Percentiles rank a stretch among this genome's conserved stretches.
These are phyloP conservation scores for Haberlea rhodopensis DNA, from an alignment of 257 asterid genomes.

Conservation along the genomic window DNA sequence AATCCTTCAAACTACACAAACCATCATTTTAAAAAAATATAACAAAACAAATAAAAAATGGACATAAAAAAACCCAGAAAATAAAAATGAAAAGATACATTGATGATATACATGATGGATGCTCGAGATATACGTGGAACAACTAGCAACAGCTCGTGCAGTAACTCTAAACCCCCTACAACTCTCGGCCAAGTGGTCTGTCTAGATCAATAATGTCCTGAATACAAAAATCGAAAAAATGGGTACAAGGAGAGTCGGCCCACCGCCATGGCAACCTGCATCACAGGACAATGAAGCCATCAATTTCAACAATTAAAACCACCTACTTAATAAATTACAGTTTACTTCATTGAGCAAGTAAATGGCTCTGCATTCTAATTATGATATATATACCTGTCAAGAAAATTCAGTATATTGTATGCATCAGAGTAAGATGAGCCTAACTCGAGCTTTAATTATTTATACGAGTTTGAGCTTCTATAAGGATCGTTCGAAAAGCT, in stretches of 20 bases:
- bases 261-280: constrained; percentile 46
- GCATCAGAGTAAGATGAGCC: too few species aligned
- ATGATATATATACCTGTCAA: too few species aligned
- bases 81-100: constrained; percentile 20
- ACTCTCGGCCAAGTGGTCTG: constrained; percentile 36
- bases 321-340: neutral
- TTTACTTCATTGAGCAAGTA: too few species aligned
- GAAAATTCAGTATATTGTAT: too few species aligned
- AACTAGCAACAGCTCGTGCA: constrained; percentile 29
- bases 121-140: constrained; percentile 44
- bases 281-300: constrained; percentile 14
- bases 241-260: constrained; percentile 43
- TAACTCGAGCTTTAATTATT: too few species aligned
- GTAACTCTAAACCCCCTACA: constrained; percentile 31
- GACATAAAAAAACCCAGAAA: neutral
- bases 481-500: too few species aligned
- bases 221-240: constrained; percentile 60
- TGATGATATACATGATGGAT: constrained; percentile 45
- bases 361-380: too few species aligned
- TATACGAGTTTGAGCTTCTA: too few species aligned
- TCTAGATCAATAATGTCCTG: constrained; percentile 43
- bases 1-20: neutral
- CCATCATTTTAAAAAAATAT: neutral
- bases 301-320: constrained; percentile 17
- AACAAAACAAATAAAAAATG: neutral